Conservation (phyloP, 176 grass and related monocot genomes). For the Puccinellia tenuiflora region DNA sequence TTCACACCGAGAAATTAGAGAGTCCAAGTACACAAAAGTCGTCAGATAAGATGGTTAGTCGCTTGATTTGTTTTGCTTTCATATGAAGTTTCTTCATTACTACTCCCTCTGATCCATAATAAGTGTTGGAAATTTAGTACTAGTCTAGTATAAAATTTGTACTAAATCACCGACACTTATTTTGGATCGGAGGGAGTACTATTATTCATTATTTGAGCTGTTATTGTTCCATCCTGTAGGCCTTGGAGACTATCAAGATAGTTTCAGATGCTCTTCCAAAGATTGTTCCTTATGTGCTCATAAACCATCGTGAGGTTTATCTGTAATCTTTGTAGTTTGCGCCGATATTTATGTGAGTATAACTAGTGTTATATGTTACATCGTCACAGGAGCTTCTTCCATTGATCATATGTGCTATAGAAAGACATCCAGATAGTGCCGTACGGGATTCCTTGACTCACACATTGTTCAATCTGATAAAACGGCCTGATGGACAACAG, state of each 20-base stretch:
- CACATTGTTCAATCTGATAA: slow-evolving; percentile 97
- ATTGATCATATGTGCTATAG: slow-evolving; percentile 98
- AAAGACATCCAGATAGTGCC: slow-evolving; percentile 76
- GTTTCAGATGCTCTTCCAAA: slow-evolving; percentile 97
- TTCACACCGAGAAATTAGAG: slow-evolving; percentile 43
- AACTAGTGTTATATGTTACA: slow-evolving; percentile 28
- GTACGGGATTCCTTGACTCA: slow-evolving; percentile 94
- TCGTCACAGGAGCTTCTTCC: slow-evolving; percentile 91
- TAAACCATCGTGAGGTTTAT: slow-evolving; percentile 99
- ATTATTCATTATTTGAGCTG: not conserved
- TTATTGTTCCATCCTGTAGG: slow-evolving; percentile 45
- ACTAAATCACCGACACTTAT: too few species aligned
- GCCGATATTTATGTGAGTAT: slow-evolving; percentile 25
- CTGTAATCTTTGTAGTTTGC: slow-evolving; percentile 33
- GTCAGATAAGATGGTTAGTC: slow-evolving; percentile 74
- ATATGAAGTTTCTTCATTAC: slow-evolving; percentile 1
- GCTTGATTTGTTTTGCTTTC: slow-evolving; percentile 16
- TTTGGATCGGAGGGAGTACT: too few species aligned
- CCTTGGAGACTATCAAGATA: slow-evolving; percentile 90
- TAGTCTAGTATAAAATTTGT: too few species aligned
- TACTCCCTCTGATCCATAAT: too few species aligned
- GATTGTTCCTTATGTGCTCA: slow-evolving; percentile 96
- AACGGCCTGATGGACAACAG: slow-evolving; percentile 88
- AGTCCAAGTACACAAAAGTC: slow-evolving; percentile 61
- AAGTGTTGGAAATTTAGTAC: too few species aligned